Evolutionary conservation across 2,329 filamentous ascomycete species (phyloP), one percentile per base, ranked within the genome.

Genomic region (Cladosporium halotolerans): DNA sequence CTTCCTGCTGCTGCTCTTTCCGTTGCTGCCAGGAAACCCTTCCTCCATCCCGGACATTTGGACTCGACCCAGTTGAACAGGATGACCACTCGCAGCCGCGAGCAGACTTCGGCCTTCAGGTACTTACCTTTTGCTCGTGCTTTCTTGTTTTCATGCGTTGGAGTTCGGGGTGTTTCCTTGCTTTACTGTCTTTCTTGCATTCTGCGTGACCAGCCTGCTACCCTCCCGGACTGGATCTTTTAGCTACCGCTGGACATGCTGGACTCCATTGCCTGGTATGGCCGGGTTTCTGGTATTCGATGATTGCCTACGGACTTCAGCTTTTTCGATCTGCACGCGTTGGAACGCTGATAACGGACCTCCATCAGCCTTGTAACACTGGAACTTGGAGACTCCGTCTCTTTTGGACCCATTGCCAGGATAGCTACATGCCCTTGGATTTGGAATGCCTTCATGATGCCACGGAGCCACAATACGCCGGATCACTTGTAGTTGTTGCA

Each of bases 81-180:
- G 66, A 70, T 70, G 68, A 67, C 62, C 61, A 60, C 60, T 66
- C 63, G 66, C 66, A 65, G 49, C 66, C 61, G 63, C 64, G 65
- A 69, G 63, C 64, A 68, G 49, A 58, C 59, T 55, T 64, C 66
- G 62, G 59, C 63, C 60, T 60, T 63, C 66, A 70, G 68, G 68
- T 70, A 70, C 62, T 62, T 59, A 58, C 61, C 63, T 60, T 59
- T 54, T 52, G 44, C 43, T 52, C 49, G 54, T 59, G 53, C 58
- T 56, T 56, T 56, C 34, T 57, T 54, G 58, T 55, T 46, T 43
- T 42, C 38, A 23, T 49, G 18, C 40, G 49, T 57, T 57, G 45
- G 28, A 40, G 34, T 48, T 54, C 14, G 19, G 38, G 28, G 19
- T 33, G 18, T 28, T 44, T 40, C 39, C 2, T 51, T 44, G 38